Evolutionary conservation across 306 rosid species (phyloP), one percentile per base, ranked within the genome.

Genomic region (Cucurbita maxima): DNA sequence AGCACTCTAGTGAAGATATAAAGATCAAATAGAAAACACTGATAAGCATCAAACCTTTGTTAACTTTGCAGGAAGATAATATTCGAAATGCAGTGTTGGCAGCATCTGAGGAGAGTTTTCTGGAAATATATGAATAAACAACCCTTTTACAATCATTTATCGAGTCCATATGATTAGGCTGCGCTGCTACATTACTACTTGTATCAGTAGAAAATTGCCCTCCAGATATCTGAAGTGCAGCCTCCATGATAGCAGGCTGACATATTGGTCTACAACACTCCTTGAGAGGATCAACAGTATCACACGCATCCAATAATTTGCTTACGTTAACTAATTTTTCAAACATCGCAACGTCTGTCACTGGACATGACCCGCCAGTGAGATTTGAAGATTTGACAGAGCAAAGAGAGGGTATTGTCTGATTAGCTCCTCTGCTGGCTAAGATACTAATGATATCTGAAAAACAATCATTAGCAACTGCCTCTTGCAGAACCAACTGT

Each of bases 251-350:
- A 75, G 96, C 99, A 77, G 85, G 96, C 84, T 88, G 96, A 80
- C 96, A 95, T 81, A 89, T 67, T 52, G 97, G 97, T 72, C 97
- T 88, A 81, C 99, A 95, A 76, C 97, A 95, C 86, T 95, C 99
- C 84, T 91, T 95, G 68, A 95, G 92, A 54, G 92, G 96, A 86
- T 95, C 99, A 81, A 95, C 88, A 41, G 86, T 76, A 78, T 83
- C 83, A 77, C 99, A 95, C n/a, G 97, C 91, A 85, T 91, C 96
- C 54, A 95, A 82, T 76, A 95, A 80, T 77, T 84, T 88, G 76
- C 96, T 91, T 40, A 92, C 84, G 72, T 95, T 95, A 44, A 87
- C 96, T 38, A 73, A 79, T 82, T 80, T 91, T 77, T 95, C 97
- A 83, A 95, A 89, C 57, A 91, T 73, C 51, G 76, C 62, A 74